Conservation (phyloP, 305 asterid genomes). For the Rubia balearica region DNA sequence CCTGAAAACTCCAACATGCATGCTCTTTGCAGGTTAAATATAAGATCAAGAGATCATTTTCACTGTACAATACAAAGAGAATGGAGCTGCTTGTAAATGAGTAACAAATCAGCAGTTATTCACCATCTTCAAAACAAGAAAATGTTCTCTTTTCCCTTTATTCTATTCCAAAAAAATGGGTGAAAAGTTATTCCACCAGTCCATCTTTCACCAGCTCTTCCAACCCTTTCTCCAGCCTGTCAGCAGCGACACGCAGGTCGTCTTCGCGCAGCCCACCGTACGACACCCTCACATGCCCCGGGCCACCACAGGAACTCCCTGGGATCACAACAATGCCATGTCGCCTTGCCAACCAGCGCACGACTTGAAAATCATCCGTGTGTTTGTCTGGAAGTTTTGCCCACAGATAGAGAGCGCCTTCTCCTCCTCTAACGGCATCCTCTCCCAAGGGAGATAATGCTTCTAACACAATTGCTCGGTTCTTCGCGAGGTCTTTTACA, state of each 20-base stretch:
- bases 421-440: slow-evolving; percentile 79
- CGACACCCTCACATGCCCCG: slow-evolving; percentile 68
- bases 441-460: slow-evolving; percentile 80
- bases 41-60: background rate
- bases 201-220: slow-evolving; percentile 70
- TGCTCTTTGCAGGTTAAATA: background rate
- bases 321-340: slow-evolving; percentile 73
- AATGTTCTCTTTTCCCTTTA: background rate
- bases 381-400: slow-evolving; percentile 67
- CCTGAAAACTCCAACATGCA: too few species aligned
- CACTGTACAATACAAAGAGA: slow-evolving; percentile 20
- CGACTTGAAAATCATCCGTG: slow-evolving; percentile 59
- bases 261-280: slow-evolving; percentile 76
- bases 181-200: slow-evolving; percentile 44
- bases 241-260: slow-evolving; percentile 55
- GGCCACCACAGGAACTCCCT: slow-evolving; percentile 71
- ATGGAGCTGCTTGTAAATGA: slow-evolving; percentile 12
- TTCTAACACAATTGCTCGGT: slow-evolving; percentile 55
- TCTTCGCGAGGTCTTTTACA: slow-evolving; percentile 62
- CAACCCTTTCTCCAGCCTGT: slow-evolving; percentile 68
- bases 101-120: slow-evolving; percentile 11
- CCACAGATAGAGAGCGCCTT: slow-evolving; percentile 95
- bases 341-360: slow-evolving; percentile 66
- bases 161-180: background rate
- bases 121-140: slow-evolving; percentile 14